phyloP scores from a whole-genome alignment of 2,329 filamentous ascomycete genomes.

The Pseudofabraea citricarpa region DNA sequence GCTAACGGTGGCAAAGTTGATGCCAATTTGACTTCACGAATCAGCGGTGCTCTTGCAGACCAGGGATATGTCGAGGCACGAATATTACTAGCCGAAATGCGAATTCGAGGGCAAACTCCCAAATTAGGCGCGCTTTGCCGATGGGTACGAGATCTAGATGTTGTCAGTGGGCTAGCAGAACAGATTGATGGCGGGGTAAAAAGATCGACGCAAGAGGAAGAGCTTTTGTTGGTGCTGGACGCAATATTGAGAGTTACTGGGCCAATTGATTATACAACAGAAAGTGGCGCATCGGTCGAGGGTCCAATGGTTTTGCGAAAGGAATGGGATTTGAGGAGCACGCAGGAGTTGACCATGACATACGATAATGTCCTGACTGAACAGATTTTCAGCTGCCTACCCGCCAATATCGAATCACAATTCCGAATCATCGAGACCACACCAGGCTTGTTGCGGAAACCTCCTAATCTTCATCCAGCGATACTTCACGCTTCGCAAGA shows the following conservation, averaged over 20 bases:
- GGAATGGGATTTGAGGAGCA: constrained; percentile 54
- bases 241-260: constrained; percentile 59
- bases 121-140: constrained; percentile 66
- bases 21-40: constrained; percentile 60
- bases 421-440: constrained; percentile 60
- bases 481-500: constrained; percentile 58
- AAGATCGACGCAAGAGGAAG: constrained; percentile 42
- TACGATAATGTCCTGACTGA: constrained; percentile 56
- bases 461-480: constrained; percentile 63
- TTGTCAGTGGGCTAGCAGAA: constrained; percentile 61
- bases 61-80: constrained; percentile 61
- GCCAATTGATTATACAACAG: constrained; percentile 47
- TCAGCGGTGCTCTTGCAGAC: constrained; percentile 61
- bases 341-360: constrained; percentile 35
- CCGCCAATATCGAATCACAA: constrained; percentile 31
- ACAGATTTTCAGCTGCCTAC: constrained; percentile 41
- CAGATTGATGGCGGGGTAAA: constrained; percentile 37
- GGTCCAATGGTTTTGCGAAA: constrained; percentile 52
- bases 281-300: constrained; percentile 22
- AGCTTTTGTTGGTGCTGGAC: constrained; percentile 58
- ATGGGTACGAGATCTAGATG: constrained; percentile 68
- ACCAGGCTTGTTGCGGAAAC: constrained; percentile 54
- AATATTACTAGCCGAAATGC: constrained; percentile 65
- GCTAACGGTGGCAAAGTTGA: constrained; percentile 33
- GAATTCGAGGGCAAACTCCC: constrained; percentile 58